Evolutionary conservation across 1,139 yeast species (phyloP), one percentile per base, ranked within the genome.

Genomic region (Candida sp.): DNA sequence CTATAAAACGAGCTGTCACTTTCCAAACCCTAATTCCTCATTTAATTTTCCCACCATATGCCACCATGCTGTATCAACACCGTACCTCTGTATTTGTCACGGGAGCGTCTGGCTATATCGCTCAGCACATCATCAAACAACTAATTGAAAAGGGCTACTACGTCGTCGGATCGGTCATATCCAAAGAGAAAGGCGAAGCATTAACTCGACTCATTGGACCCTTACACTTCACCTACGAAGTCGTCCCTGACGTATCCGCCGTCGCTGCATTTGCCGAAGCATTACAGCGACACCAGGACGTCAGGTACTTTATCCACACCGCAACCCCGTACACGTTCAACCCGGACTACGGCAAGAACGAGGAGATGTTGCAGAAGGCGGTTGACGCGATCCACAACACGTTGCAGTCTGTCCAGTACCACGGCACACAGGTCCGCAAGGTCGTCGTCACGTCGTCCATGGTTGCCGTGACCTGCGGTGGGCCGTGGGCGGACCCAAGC

Each of bases 31-130:
- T 17, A 17, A 17, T 17, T 17, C 17, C 17, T 17, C 17, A 1
- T 2, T 17, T 17, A 1, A 17, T 2, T 17, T 17, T 2, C 17
- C 17, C 1, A 17, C 17, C 17, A 17, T 2, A 17, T 17, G 2
- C 2, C 17, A 35, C 11, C 9, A 37, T 38, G 42, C 22, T 25
- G 17, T 38, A 35, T 33, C 39, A 31, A 25, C 42, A 45, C 40
- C 44, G 54, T 17, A 43, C 47, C 9, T 35, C 48, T n/a, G 72
- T 75, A 25, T 69, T 81, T n/a, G 77, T 82, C 26, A 75, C 85
- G 1, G 86, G 86, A 1, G 84, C 80, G 7, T 75, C 82, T 7
- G 85, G 86, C n/a, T 81, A 73, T 57, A 74, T 81, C 49, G 85
- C 83, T 8, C 73, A 69, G 45, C 74, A 71, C 53, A 59, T 69